A percentile compares a stretch with the other conserved stretches of the same genome.
phyloP scores from a whole-genome alignment of 2,329 filamentous ascomycete genomes.

The Nothopassalora personata region DNA sequence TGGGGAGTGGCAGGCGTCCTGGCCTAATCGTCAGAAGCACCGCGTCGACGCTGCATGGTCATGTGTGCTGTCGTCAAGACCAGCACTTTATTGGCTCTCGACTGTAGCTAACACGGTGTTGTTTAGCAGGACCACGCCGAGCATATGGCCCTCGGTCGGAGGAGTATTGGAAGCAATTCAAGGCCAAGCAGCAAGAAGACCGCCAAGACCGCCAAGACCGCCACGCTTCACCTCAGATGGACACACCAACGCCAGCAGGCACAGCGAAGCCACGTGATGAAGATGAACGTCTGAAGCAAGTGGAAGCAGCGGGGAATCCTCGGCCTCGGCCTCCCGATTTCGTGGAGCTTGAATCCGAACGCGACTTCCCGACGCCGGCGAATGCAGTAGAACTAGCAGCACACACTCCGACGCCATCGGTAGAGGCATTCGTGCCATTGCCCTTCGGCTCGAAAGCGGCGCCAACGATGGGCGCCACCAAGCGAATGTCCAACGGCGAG shows the following conservation, averaged over 20 bases:
- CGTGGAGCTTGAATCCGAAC: not conserved
- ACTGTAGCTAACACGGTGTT: not conserved
- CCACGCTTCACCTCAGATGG: not conserved
- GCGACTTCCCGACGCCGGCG: not conserved
- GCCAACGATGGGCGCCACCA: slow-evolving; percentile 27
- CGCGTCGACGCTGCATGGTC: not conserved
- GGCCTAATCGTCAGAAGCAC: not conserved
- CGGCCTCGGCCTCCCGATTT: no score
- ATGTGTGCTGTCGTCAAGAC: not conserved
- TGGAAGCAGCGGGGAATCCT: not conserved
- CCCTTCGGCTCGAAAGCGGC: not conserved
- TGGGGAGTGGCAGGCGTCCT: not conserved
- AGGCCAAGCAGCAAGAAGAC: not conserved
- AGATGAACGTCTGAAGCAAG: not conserved
- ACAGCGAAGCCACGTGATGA: not conserved
- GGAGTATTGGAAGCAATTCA: slow-evolving; percentile 8
- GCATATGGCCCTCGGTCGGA: not conserved
- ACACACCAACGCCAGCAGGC: not conserved
- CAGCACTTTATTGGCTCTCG: not conserved
- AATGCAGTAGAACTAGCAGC: not conserved
- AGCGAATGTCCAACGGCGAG: slow-evolving; percentile 31
- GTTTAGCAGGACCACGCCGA: not conserved
- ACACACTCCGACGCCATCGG: not conserved
- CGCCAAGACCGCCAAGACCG: no score
- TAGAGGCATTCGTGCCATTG: slow-evolving; percentile 6